Evolutionary conservation across 768 basidiomycete genomes (phyloP).

Genomic region (Termitomyces sp.): DNA sequence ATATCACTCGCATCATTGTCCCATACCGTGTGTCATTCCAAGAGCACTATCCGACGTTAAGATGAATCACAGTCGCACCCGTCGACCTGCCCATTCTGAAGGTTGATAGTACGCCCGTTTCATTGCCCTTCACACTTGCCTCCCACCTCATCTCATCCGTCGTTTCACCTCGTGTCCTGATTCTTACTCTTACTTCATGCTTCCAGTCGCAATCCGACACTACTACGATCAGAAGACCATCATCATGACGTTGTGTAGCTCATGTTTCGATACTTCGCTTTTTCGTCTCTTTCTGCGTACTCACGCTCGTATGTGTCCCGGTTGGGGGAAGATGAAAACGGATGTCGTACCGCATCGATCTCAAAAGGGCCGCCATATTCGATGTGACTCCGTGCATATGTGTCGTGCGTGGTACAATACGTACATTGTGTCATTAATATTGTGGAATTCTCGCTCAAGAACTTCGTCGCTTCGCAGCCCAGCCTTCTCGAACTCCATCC

Average conservation of each 20-base stretch:
- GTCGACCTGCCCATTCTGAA: neutral
- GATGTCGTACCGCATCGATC: neutral
- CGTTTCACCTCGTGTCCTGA: neutral
- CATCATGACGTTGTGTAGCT: constrained; percentile 6
- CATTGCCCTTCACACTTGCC: no score
- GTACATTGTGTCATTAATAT: constrained; percentile 11
- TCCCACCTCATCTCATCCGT: neutral
- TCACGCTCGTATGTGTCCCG: neutral
- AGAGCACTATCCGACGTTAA: neutral
- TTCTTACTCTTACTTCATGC: neutral
- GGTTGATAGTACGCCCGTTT: neutral
- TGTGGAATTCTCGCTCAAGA: neutral
- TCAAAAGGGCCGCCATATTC: neutral
- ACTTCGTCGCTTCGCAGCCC: neutral
- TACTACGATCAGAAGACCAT: neutral
- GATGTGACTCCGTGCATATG: neutral
- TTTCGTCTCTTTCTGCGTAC: neutral
- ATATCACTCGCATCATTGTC: neutral
- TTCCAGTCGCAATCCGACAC: neutral
- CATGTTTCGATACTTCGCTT: neutral
- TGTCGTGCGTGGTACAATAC: constrained; percentile 6
- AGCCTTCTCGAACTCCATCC: neutral
- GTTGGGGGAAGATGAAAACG: neutral
- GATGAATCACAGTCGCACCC: constrained; percentile 2
- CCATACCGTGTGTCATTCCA: neutral